Evolutionary conservation across 208 protist species (phyloP).

Genomic region (Porcisia hertigi): DNA sequence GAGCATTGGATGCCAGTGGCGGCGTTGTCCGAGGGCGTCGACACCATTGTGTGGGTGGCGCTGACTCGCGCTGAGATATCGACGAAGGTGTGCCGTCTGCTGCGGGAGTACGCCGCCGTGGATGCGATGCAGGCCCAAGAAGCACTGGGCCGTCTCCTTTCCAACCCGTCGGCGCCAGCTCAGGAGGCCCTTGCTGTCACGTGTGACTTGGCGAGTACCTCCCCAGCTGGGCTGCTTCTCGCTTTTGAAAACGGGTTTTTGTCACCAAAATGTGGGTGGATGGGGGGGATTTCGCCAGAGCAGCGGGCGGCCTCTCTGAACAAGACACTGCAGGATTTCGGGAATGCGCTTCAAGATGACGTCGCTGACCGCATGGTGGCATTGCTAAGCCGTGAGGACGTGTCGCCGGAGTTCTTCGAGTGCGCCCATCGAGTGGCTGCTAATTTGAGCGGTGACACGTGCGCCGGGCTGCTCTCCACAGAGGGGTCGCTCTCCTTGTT

Average conservation of each 20-base stretch:
- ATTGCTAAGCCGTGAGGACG: slow-evolving; percentile 6
- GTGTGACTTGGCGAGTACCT: slow-evolving; percentile 24
- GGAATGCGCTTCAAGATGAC: slow-evolving; percentile 5
- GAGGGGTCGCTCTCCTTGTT: slow-evolving; percentile 10
- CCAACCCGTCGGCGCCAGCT: slow-evolving; percentile 2
- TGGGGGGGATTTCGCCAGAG: slow-evolving; percentile 2
- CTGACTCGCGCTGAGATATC: slow-evolving; percentile 14
- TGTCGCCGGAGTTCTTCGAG: slow-evolving; percentile 30
- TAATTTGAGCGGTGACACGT: slow-evolving; percentile 8
- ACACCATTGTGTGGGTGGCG: slow-evolving; percentile 34
- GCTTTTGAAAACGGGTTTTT: slow-evolving; percentile 26
- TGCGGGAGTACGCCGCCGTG: slow-evolving; percentile 22
- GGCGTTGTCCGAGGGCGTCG: slow-evolving; percentile 16
- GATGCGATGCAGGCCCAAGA: slow-evolving; percentile 9
- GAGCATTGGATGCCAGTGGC: slow-evolving; percentile 37
- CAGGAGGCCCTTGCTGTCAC: slow-evolving; percentile 22
- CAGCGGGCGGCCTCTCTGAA: slow-evolving; percentile 9
- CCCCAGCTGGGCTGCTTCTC: slow-evolving; percentile 22
- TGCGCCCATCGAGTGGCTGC: slow-evolving; percentile 29
- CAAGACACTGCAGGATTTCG: slow-evolving; percentile 17
- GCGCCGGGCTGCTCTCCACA: neutral
- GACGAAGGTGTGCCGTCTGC: slow-evolving; percentile 27
- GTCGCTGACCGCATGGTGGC: slow-evolving; percentile 16
- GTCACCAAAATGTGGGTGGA: slow-evolving; percentile 19
- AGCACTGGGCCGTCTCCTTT: slow-evolving; percentile 21